Evolutionary conservation across 2,329 filamentous ascomycete species (phyloP), one percentile per base, ranked within the genome.

Genomic region (Diaporthe caulivora): DNA sequence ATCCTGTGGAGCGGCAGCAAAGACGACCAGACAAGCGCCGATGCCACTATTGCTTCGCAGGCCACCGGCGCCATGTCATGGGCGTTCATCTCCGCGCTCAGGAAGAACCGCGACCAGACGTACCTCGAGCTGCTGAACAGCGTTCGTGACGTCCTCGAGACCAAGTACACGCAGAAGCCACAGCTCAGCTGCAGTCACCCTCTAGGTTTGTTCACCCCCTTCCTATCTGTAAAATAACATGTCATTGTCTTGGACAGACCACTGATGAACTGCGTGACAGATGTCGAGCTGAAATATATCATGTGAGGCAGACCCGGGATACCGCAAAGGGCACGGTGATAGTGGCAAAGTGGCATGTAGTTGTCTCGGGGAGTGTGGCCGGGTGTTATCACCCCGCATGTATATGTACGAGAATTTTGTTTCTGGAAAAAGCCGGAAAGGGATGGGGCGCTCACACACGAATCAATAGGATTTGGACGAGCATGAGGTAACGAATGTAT

Each of bases 1-100:
- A 91, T 99, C 81, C 97, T 98, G 94, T 98, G 95, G 93, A 97
- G 94, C 75, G 97, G 97, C 72, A 97, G 94, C 86, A 98, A 98
- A 84, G 97, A 99, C 81, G 91, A 92, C 75, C 97, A 98, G 84
- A 99, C 97, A 77, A 97, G 95, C 74, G 94, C 95, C 84, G 97
- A 99, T 82, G 95, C 97, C 17, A 94, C 92, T 37, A 98, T 98
- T 77, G 91, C 89, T 55, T 92, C 94, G 72, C 90, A 98, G 84
- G 96, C 97, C 44, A 99, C 97, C 0, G 97, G 97, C 71, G 97
- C 97, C 83, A 98, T 99, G 97, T 98, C 95, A 4, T 98, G 94
- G 91, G 97, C 97, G 2, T 99, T 99, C 83, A 97, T 99, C 82
- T 92, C 89, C 1, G 93, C 95, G 26, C 89, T 98, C 80, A 95